Evolutionary conservation across 2,329 filamentous ascomycete genomes (phyloP).

Genomic region (Thelonectria discophora): DNA sequence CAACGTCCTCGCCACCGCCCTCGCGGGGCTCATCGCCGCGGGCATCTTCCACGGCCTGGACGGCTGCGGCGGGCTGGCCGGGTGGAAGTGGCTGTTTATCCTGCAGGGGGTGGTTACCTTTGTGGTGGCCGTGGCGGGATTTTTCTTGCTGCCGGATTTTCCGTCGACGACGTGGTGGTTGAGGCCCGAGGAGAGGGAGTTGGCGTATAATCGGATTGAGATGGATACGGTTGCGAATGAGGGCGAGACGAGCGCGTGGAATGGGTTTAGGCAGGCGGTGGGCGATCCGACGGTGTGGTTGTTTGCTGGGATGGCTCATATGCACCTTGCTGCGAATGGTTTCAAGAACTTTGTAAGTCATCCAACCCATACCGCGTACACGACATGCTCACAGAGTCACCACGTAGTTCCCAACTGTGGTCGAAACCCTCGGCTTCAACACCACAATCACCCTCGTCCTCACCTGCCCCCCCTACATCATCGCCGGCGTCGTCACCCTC

Average conservation of each 20-base stretch:
- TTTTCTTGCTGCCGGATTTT: constrained; percentile 81
- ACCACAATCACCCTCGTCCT: constrained; percentile 41
- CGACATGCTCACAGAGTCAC: not conserved
- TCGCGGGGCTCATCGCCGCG: constrained; percentile 76
- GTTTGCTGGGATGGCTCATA: constrained; percentile 59
- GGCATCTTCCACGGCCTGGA: constrained; percentile 73
- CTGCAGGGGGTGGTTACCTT: constrained; percentile 76
- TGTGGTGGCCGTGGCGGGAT: constrained; percentile 70
- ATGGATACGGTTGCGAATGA: constrained; percentile 56
- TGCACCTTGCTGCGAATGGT: constrained; percentile 58
- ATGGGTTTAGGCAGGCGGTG: constrained; percentile 54
- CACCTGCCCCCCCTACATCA: constrained; percentile 53
- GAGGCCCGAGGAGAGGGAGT: constrained; percentile 72
- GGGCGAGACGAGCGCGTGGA: constrained; percentile 50
- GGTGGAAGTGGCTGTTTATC: constrained; percentile 74
- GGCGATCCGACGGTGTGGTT: constrained; percentile 58
- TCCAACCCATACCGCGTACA: not conserved
- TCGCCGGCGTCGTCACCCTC: constrained; percentile 43
- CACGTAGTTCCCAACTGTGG: constrained; percentile 32
- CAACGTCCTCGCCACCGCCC: constrained; percentile 80
- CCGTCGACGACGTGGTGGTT: constrained; percentile 82
- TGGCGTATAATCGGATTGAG: constrained; percentile 72
- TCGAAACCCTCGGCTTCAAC: constrained; percentile 38
- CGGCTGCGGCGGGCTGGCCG: constrained; percentile 65
- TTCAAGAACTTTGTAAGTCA: constrained; percentile 47